Percentiles rank a stretch among this genome's conserved stretches.
Conservation (phyloP, 257 asterid species). For the Solanum chaucha region DNA sequence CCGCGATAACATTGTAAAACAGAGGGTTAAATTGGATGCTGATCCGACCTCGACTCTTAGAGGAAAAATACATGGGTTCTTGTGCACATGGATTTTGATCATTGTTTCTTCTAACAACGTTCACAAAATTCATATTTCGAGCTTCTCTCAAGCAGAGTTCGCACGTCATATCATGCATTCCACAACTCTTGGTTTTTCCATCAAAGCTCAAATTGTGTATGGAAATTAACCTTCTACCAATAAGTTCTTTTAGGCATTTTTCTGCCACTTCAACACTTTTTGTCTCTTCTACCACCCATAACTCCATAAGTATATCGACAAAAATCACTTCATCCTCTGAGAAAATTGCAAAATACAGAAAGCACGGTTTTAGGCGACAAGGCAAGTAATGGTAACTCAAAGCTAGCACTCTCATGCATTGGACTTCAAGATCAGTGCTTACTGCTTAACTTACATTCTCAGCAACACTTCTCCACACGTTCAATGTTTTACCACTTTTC, state of each 20-base stretch:
- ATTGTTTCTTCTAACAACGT: too few relatives aligned
- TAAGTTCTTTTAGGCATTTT: too few relatives aligned
- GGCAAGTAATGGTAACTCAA: conserved; percentile 6
- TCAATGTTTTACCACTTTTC: background rate
- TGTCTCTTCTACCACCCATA: background rate
- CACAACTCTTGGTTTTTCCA: too few relatives aligned
- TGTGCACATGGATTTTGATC: background rate
- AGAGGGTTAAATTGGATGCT: background rate
- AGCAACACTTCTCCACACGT: background rate
- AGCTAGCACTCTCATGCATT: background rate
- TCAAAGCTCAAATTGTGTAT: too few relatives aligned
- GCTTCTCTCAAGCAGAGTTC: too few relatives aligned
- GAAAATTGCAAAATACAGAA: background rate
- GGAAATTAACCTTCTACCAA: too few relatives aligned
- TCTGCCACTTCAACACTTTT: too few relatives aligned
- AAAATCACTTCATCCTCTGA: background rate
- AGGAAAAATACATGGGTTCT: background rate
- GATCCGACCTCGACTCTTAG: background rate
- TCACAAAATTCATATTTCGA: too few relatives aligned
- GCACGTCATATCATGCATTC: too few relatives aligned
- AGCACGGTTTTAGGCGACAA: background rate
- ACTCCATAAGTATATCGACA: background rate
- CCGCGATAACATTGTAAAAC: rapidly evolving
- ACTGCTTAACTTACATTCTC: background rate
- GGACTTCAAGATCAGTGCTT: background rate